A percentile compares a stretch with the other conserved stretches of the same genome.
Conservation (phyloP, 768 basidiomycete species). For the Mycena rebaudengoi region DNA sequence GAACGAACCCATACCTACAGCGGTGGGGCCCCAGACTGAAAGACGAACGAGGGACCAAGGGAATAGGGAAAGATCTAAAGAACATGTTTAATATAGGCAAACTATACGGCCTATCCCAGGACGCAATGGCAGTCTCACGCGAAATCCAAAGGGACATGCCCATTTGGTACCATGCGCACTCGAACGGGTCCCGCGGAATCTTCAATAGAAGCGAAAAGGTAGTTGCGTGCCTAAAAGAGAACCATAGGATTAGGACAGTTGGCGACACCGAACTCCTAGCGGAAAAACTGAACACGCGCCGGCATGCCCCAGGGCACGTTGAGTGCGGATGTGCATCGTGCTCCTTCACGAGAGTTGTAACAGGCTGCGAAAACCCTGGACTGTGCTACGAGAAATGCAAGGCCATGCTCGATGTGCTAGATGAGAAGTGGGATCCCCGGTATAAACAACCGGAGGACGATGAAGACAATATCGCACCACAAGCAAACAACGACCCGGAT, state of each 20-base stretch:
- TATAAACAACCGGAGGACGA: not conserved
- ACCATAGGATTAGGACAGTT: not conserved
- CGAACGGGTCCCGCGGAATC: not conserved
- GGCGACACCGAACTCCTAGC: not conserved
- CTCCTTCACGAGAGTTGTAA: not conserved
- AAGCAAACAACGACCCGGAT: not conserved
- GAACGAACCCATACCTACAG: no score
- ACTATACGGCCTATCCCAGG: no score
- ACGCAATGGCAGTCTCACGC: no score
- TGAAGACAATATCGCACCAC: not conserved
- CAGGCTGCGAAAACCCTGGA: not conserved
- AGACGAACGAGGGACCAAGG: no score
- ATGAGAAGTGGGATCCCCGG: not conserved
- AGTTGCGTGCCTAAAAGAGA: not conserved
- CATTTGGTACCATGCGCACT: not conserved
- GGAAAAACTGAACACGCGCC: not conserved
- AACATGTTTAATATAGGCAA: no score
- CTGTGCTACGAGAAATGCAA: not conserved
- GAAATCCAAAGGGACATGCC: not conserved
- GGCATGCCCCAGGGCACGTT: not conserved
- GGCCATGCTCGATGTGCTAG: not conserved
- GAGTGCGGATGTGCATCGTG: not conserved
- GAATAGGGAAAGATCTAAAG: no score
- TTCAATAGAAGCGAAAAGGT: not conserved
- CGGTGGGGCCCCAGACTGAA: no score